Evolutionary conservation across 2,329 filamentous ascomycete species (phyloP), one percentile per base, ranked within the genome.

Genomic region (Colletotrichum aenigma): DNA sequence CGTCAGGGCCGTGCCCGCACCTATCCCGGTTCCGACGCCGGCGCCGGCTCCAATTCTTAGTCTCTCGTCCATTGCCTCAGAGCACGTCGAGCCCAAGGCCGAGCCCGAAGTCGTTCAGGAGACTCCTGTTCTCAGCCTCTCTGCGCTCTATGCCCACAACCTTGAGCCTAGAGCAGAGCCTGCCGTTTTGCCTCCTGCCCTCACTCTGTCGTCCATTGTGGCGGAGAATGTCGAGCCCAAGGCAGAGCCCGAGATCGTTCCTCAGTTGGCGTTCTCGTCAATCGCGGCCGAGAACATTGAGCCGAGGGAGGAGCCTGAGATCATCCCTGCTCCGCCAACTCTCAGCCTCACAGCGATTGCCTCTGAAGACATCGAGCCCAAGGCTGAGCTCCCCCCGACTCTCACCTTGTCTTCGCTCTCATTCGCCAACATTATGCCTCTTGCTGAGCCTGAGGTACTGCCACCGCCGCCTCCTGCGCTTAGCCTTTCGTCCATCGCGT

Each of bases 371-470:
- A 81, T 84, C 24, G 84, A 86, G 72, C 84, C 83, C 7, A 76
- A 77, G 55, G 83, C 82, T 70, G 82, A 84, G 66, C 81, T 79
- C 18, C 81, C 77, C 38, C 81, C 83, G 3, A 71, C 76, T 7
- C 71, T 84, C 56, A 80, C 72, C 56, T 66, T 85, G 72, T 82
- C 84, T 9, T 78, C 80, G 6, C 79, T 86, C 32, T 65, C 80
- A 12, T 80, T 80, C 2, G 81, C 89, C 78, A 78, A 84, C 65
- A 82, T 90, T 24, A 85, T 87, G 78, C 88, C 88, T 4, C 79
- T 80, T 9, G 82, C 84, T 26, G 88, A 88, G 69, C 77, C 83
- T 4, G 82, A 83, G 67, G 52, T 76, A 4, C 74, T 75, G 28
- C 79, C 82, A 4, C 80, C 82, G 26, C 81, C 85, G 34, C 83